Evolutionary conservation across 495 filamentous ascomycete genomes (phyloP), one percentile per base, ranked within the genome.

Genomic region (Cladorrhinum samala): DNA sequence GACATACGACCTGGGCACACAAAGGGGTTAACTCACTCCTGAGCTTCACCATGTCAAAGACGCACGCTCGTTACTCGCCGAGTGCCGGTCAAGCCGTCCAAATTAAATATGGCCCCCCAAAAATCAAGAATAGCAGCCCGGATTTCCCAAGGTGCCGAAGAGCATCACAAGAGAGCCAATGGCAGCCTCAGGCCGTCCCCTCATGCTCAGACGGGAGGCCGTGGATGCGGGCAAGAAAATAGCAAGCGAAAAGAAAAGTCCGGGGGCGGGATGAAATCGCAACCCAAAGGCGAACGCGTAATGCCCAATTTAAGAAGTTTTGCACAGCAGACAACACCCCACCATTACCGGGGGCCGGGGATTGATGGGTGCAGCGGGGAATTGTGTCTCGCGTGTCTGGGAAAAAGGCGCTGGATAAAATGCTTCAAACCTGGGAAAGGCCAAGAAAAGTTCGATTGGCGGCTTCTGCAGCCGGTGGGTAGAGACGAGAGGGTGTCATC

Each of bases 361-460:
- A 55, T 51, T n/a, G 48, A 52, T 59, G 52, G 58, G 54, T 58
- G 60, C 37, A 47, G 50, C 53, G 63, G 60, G 58, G 56, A 55
- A 50, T 50, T 53, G 36, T 20, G 37, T 37, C 62, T 58, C 63
- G 56, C 59, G 44, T 66, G 44, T 37, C 59, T n/a, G n/a, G 61
- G 65, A 37, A 68, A 63, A 65, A 63, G 48, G 38, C 9, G 45
- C 50, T 59, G 65, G 63, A 50, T 68, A 66, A 63, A 57, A 57
- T 53, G 53, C 21, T 20, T 36, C 41, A 30, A 30, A 19, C 53
- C 63, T 63, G 55, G 61, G 61, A 66, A 62, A 64, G n/a, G 44
- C 24, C 46, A 27, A 48, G 42, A 38, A 18, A 50, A 23, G 45
- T n/a, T n/a, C 45, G 20, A 52, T 36, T n/a, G 44, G 42, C 43